These are phyloP conservation scores for Brachypodium distachyon DNA, from an alignment of 202 grass and related monocot species.

Conservation along the genomic window DNA sequence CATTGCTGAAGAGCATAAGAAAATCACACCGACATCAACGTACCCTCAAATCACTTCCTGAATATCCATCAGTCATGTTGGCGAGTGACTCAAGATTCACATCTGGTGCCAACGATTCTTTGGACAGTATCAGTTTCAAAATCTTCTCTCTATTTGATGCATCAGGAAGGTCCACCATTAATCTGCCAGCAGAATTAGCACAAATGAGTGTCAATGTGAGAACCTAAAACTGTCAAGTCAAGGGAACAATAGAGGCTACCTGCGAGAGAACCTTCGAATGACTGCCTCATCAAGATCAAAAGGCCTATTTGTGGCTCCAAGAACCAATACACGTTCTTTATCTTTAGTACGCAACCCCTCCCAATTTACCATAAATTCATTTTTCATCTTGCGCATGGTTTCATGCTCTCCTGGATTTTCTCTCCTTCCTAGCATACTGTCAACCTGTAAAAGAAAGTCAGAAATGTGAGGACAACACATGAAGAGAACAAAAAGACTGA, in stretches of 20 bases:
- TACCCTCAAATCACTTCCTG: constrained; percentile 79
- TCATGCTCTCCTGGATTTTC: constrained; percentile 34
- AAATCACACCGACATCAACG: neutral
- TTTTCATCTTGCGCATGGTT: neutral
- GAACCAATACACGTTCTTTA: constrained; percentile 57
- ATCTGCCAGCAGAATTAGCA: constrained; percentile 34
- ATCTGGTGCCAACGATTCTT: constrained; percentile 51
- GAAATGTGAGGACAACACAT: neutral
- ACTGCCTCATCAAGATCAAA: constrained; percentile 84
- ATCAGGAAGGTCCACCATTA: constrained; percentile 78
- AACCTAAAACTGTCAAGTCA: neutral
- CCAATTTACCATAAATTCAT: constrained; percentile 68
- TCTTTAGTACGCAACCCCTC: constrained; percentile 73
- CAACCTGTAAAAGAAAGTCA: neutral
- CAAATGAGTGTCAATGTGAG: constrained; percentile 3
- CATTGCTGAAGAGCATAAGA: neutral
- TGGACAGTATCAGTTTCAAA: constrained; percentile 54
- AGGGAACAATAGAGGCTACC: constrained; percentile 25
- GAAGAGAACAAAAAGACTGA: neutral
- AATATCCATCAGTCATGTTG: constrained; percentile 76
- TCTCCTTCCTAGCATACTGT: constrained; percentile 33
- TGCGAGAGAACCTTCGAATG: constrained; percentile 75
- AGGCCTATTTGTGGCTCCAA: constrained; percentile 74
- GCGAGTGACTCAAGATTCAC: constrained; percentile 43
- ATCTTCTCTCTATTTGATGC: constrained; percentile 64